These are phyloP conservation scores for Hypoxylon fragiforme DNA, from an alignment of 495 filamentous ascomycete species.

Conservation along the genomic window DNA sequence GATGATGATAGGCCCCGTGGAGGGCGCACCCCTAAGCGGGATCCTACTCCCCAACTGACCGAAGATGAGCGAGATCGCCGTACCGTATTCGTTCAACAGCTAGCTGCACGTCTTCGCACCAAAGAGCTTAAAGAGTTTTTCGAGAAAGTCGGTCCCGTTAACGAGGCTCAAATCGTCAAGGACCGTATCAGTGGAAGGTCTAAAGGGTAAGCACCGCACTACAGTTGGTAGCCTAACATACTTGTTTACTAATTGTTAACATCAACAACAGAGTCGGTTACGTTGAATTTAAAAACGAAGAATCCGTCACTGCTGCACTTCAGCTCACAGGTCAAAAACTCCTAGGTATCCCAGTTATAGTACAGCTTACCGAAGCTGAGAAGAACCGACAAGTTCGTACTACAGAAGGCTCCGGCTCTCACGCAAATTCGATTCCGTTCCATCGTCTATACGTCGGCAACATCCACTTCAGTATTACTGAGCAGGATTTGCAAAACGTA, in stretches of 20 bases:
- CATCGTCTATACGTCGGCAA: conserved; percentile 99
- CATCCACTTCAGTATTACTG: conserved; percentile 99
- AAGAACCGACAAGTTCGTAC: conserved; percentile 97
- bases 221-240: neutral
- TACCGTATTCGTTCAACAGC: conserved; percentile 97
- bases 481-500: conserved; percentile 91
- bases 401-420: conserved; percentile 66
- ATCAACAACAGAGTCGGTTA: conserved; percentile 80
- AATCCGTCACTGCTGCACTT: conserved; percentile 89
- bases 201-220: conserved; percentile 75
- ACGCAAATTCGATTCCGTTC: conserved; percentile 80
- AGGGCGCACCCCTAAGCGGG: conserved; percentile 56
- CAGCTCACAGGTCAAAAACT: conserved; percentile 99
- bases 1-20: conserved; percentile 52
- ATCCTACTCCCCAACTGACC: conserved; percentile 66
- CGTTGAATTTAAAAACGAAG: conserved; percentile 97
- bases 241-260: conserved; percentile 3
- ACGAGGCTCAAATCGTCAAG: conserved; percentile 99
- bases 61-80: conserved; percentile 96
- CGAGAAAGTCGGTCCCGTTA: conserved; percentile 92
- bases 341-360: conserved; percentile 97
- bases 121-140: conserved; percentile 95
- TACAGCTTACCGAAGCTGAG: conserved; percentile 96
- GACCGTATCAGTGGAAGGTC: conserved; percentile 94
- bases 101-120: conserved; percentile 87